Percentiles rank a stretch among this genome's conserved stretches.
These are phyloP conservation scores for Picea abies DNA, from an alignment of 83 land plant genomes.

Conservation along the genomic window DNA sequence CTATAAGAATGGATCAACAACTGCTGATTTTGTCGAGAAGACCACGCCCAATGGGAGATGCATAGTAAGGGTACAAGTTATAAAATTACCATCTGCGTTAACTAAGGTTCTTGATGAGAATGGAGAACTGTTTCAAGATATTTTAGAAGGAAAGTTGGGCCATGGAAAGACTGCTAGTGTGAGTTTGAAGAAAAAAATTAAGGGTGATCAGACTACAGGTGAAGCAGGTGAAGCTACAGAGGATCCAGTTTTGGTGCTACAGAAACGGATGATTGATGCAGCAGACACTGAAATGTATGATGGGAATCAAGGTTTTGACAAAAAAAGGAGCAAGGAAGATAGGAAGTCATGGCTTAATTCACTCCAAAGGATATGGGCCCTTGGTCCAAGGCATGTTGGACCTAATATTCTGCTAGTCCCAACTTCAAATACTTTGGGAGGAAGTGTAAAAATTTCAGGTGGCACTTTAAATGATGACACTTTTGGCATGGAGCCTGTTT, in stretches of 20 bases:
- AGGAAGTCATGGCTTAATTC: constrained; percentile 42
- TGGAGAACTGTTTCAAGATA: constrained; percentile 53
- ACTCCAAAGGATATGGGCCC: constrained; percentile 81
- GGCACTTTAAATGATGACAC: no score
- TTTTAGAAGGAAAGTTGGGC: constrained; percentile 52
- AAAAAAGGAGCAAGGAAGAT: constrained; percentile 46
- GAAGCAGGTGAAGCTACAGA: constrained; percentile 31
- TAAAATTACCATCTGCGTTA: constrained; percentile 64
- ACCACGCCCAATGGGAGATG: constrained; percentile 89
- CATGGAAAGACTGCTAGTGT: constrained; percentile 21
- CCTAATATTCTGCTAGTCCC: constrained; percentile 79
- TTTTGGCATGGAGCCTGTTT: background rate
- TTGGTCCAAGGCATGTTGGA: constrained; percentile 85
- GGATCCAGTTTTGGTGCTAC: constrained; percentile 58
- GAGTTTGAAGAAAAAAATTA: constrained; percentile 18
- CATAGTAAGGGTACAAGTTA: constrained; percentile 66
- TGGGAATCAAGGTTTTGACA: constrained; percentile 32
- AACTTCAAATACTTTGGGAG: no score
- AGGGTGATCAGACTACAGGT: constrained; percentile 19
- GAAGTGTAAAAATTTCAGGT: no score
- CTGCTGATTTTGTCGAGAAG: constrained; percentile 55
- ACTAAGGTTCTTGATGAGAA: constrained; percentile 77
- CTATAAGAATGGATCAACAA: constrained; percentile 18
- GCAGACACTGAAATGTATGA: constrained; percentile 39
- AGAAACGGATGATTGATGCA: constrained; percentile 66